Percentiles rank a stretch among this genome's conserved stretches.
These are phyloP conservation scores for Camellia japonica DNA, from an alignment of 148 eudicot genomes.

Conservation along the genomic window DNA sequence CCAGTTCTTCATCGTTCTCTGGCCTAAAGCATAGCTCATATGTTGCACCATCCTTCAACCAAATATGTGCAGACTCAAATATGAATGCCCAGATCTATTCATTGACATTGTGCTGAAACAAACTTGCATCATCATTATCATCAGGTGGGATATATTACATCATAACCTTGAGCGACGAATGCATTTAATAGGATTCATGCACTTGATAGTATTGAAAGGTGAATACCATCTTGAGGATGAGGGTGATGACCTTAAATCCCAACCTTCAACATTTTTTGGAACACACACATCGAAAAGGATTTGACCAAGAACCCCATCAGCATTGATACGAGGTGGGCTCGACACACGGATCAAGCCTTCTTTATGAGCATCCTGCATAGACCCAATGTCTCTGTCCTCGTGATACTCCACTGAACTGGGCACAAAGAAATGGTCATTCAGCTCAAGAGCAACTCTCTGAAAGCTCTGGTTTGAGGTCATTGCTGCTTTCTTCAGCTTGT, in stretches of 20 bases:
- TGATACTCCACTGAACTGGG: conserved; percentile 71
- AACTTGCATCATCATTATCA: background rate
- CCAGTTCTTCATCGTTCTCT: background rate
- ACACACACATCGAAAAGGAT: conserved; percentile 82
- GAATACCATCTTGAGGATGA: conserved; percentile 46
- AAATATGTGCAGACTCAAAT: background rate
- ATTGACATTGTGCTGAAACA: background rate
- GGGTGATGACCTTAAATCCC: conserved; percentile 68
- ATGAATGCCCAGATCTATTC: background rate
- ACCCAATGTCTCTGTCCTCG: conserved; percentile 59
- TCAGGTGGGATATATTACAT: conserved; percentile 2
- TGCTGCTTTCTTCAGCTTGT: conserved; percentile 59
- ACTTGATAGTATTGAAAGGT: conserved; percentile 74
- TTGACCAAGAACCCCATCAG: conserved; percentile 86
- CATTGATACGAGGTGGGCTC: conserved; percentile 59
- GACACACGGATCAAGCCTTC: conserved; percentile 54
- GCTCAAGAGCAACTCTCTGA: conserved; percentile 49
- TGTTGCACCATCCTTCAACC: background rate
- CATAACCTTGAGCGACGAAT: conserved; percentile 74
- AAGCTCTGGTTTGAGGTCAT: conserved; percentile 49
- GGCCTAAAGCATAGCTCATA: background rate
- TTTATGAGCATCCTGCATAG: conserved; percentile 53
- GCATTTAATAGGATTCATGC: conserved; percentile 54
- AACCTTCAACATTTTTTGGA: conserved; percentile 74
- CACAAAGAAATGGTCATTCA: conserved; percentile 46